Conservation (phyloP, 2,329 filamentous ascomycete genomes). For the Apiospora saccharicola region DNA sequence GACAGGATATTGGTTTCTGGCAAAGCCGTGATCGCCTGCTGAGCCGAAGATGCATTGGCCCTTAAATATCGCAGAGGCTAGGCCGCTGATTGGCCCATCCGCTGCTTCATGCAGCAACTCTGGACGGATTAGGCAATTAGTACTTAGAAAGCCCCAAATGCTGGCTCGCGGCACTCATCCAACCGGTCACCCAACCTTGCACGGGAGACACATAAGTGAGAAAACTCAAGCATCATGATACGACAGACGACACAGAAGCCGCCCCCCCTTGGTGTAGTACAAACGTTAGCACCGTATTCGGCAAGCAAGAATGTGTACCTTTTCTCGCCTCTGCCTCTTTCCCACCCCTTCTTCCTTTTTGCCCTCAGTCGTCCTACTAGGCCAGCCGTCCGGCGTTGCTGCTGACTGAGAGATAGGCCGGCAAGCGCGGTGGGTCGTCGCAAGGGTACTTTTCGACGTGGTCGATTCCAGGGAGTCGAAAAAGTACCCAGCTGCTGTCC, state of each 20-base stretch:
- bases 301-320: background rate
- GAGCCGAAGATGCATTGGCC: slow-evolving; percentile 14
- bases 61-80: background rate
- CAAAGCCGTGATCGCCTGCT: slow-evolving; percentile 10
- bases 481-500: slow-evolving; percentile 1
- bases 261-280: slow-evolving; percentile 4
- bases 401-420: slow-evolving; percentile 12
- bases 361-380: background rate
- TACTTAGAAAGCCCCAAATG: slow-evolving; percentile 5
- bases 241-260: slow-evolving; percentile 16
- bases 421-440: slow-evolving; percentile 10
- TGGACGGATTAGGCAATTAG: slow-evolving; percentile 16
- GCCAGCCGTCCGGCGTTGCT: slow-evolving; percentile 10
- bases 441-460: slow-evolving; percentile 18
- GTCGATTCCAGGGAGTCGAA: background rate
- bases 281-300: slow-evolving; percentile 14
- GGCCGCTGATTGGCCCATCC: slow-evolving; percentile 2
- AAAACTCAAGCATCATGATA: slow-evolving; percentile 10
- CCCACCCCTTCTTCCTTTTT: background rate
- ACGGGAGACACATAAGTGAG: background rate
- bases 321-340: background rate
- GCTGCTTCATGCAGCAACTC: slow-evolving; percentile 1
- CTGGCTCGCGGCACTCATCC: background rate
- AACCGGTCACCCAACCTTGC: slow-evolving; percentile 7
- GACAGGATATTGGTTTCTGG: slow-evolving; percentile 9